Evolutionary conservation across 2,329 filamentous ascomycete genomes (phyloP), one percentile per base, ranked within the genome.

Genomic region (Lachnellula subtilissima): DNA sequence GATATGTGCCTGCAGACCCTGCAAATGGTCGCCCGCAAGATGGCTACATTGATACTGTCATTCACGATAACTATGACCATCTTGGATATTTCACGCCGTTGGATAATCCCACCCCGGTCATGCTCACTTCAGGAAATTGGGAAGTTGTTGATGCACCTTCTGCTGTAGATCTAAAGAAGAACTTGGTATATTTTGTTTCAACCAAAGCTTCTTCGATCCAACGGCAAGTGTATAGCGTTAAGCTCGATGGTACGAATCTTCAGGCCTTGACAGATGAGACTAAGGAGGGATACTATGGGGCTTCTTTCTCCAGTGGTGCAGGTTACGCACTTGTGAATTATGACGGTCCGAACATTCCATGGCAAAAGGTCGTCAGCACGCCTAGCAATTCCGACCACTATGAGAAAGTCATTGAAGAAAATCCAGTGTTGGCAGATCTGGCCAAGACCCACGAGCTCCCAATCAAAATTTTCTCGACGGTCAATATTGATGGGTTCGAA

Each of bases 61-160:
- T 97, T 54, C 79, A 95, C 67, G 82, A 96, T 19, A 87, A 91
- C 54, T 90, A 89, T 64, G 90, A 97, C 64, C 94, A 99, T 66
- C 76, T 99, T 50, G 94, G 88, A 0, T 97, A 97, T 74, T 99
- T 97, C 69, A 86, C 87, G 0, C 93, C 94, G 2, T 73, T 97
- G 52, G 89, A 97, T 64, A 92, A 86, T 64, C 77, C 88, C 0
- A 77, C 88, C n/a, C 92, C 94, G 5, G 75, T 89, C 48, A 84
- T 96, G 78, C 83, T 99, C 42, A 99, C 94, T 0, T 85, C 88
- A 39, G 94, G 94, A 5, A 72, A 87, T 35, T 99, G 93, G 92
- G 95, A 99, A 71, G 93, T 99, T 0, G 89, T 91, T 4, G 78
- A 87, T 52, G 91, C 88, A 0, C 91, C 93, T 0, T 89, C 90